Percentiles rank a stretch among this genome's conserved stretches.
Evolutionary conservation across 805 yeast genomes (phyloP).

Genomic region (Nakazawaea populi): DNA sequence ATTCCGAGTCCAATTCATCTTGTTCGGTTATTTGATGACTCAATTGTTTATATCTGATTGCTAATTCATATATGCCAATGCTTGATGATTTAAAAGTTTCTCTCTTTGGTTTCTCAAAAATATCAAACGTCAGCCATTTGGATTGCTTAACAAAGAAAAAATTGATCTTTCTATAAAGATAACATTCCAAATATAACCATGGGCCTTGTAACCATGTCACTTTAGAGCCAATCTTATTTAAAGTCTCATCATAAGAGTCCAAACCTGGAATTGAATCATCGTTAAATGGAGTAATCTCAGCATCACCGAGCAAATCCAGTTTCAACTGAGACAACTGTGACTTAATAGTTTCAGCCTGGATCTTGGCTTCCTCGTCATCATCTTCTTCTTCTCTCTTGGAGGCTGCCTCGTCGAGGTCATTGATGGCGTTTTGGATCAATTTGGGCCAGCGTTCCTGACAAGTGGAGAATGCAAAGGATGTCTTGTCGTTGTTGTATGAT

Average conservation of each 20-base stretch:
- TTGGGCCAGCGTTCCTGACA: constrained; percentile 84
- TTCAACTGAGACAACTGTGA: constrained; percentile 36
- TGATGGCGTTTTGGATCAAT: constrained; percentile 61
- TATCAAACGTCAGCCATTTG: constrained; percentile 57
- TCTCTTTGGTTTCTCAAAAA: constrained; percentile 66
- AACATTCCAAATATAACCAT: constrained; percentile 87
- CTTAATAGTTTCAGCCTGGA: constrained; percentile 44
- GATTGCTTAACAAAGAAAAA: constrained; percentile 31
- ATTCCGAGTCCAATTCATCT: constrained; percentile 23
- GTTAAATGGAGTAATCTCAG: constrained; percentile 36
- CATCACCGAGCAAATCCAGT: constrained; percentile 36
- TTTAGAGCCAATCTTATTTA: constrained; percentile 19
- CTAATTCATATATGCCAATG: constrained; percentile 76
- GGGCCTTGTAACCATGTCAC: constrained; percentile 79
- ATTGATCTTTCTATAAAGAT: constrained; percentile 66
- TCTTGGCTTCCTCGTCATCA: constrained; percentile 14
- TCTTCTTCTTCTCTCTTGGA: constrained; percentile 1
- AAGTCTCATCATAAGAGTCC: constrained; percentile 52
- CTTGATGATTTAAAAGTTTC: constrained; percentile 70
- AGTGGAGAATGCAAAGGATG: constrained; percentile 80
- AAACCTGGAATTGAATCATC: constrained; percentile 38
- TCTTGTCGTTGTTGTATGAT: constrained; percentile 61
- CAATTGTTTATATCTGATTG: constrained; percentile 51
- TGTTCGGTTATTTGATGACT: constrained; percentile 19
- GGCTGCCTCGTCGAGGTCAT: constrained; percentile 39